Base-by-base conservation (phyloP, 495 filamentous ascomycete species). In the Hyaloscypha finlandica region DNA sequence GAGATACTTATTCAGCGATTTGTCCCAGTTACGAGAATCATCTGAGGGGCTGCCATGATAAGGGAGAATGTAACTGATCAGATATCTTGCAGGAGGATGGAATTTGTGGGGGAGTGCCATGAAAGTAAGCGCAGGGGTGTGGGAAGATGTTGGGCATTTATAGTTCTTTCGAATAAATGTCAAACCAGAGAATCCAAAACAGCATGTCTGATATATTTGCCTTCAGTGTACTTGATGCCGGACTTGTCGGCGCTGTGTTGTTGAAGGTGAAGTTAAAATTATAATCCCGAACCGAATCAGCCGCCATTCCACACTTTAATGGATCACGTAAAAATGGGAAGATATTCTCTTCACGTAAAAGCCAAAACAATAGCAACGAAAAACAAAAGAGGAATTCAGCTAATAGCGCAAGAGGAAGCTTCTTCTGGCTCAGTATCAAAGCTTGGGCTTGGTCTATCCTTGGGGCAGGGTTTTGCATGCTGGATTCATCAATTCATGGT, bases 1-100 rank as follows among this genome's bases (percentile, higher is more conserved):
- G 70, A 73, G 60, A 76, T 73, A 11, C 77, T 77, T 5, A 81
- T 73, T 25, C 76, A 73, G 48, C 74, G 71, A 57, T 80, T 81
- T 32, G 75, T 74, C 6, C 78, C 78, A 2, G 79, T 81, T 52
- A 76, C 66, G 48, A 81, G 72, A 33, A 78, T 69, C 11, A 73
- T 61, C 65, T 75, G 69, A 14, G 62, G 25, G 2, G 29, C 45
- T 48, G 69, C 45, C 73, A 74, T 75, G 16, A 35, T 25, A 25
- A 14, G 25, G 20, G 53, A 56, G 16, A 45, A 8, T 6, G 53
- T 35, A 25, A 14, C 29, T 25, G n/a, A 37, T 11, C 8, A 4
- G 16, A 3, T 6, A 16, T 11, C 42, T 48, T 48, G 42, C 42
- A 48, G 16, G 14, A 48, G 12, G 16, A 4, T 48, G 1, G 11